Conservation (phyloP, 495 filamentous ascomycete species). For the Mytilinidion resinicola region DNA sequence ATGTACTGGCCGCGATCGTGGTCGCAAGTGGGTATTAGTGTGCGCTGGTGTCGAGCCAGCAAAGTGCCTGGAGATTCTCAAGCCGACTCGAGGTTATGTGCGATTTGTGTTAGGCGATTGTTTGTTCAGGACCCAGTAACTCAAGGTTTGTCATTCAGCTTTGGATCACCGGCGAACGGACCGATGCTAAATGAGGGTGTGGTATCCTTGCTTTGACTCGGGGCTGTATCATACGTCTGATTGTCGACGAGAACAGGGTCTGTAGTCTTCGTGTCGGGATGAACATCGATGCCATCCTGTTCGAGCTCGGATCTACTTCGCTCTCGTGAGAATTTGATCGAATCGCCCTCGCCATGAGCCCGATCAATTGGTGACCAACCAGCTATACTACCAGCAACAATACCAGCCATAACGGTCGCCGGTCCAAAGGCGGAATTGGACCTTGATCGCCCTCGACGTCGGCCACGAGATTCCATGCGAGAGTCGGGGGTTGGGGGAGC, state of each 20-base stretch:
- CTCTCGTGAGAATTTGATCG: constrained; percentile 43
- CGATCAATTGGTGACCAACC: constrained; percentile 81
- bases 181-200: constrained; percentile 43
- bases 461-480: constrained; percentile 65
- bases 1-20: background rate
- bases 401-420: constrained; percentile 78
- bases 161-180: constrained; percentile 31
- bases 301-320: constrained; percentile 45
- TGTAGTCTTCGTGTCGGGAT: constrained; percentile 50
- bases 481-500: constrained; percentile 64
- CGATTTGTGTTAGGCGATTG: too few relatives aligned
- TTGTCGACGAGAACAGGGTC: constrained; percentile 48
- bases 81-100: too few relatives aligned
- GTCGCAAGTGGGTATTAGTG: background rate
- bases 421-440: constrained; percentile 83
- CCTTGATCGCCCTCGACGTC: constrained; percentile 67
- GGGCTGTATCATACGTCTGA: constrained; percentile 41
- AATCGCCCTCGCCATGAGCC: constrained; percentile 44
- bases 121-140: too few relatives aligned
- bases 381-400: constrained; percentile 79
- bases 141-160: constrained; percentile 3
- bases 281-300: constrained; percentile 50
- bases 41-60: too few relatives aligned
- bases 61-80: too few relatives aligned
- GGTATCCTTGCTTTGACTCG: constrained; percentile 54